Evolutionary conservation across 2,329 filamentous ascomycete species (phyloP).

Genomic region (Ceratocystis alfenasii): DNA sequence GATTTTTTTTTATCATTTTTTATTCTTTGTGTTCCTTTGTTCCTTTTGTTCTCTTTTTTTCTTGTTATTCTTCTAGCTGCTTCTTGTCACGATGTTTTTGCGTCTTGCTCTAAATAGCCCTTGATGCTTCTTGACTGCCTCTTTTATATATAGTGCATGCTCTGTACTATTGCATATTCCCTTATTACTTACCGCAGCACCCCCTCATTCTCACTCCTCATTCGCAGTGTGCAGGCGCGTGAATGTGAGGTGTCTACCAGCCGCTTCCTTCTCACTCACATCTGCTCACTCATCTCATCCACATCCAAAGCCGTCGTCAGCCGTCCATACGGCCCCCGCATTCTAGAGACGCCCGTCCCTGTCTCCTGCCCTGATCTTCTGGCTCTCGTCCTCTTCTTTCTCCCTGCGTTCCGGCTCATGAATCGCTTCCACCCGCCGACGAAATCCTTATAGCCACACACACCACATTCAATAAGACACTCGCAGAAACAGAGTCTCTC

Average conservation of each 20-base stretch:
- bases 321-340: neutral
- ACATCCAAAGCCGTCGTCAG: neutral
- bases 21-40: slow-evolving; percentile 7
- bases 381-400: neutral
- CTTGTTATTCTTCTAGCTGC: slow-evolving; percentile 2
- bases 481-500: neutral
- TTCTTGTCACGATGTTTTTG: slow-evolving; percentile 10
- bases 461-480: neutral
- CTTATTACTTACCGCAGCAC: no score
- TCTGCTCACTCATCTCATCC: neutral
- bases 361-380: neutral
- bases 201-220: slow-evolving; percentile 4
- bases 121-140: neutral
- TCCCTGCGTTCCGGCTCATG: slow-evolving; percentile 1
- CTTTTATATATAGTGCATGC: neutral
- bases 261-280: neutral
- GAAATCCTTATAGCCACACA: neutral
- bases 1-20: slow-evolving; percentile 4
- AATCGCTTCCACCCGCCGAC: neutral
- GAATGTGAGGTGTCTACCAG: neutral
- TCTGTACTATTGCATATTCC: neutral
- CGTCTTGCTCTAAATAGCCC: neutral
- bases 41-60: neutral
- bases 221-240: neutral
- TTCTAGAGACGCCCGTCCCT: neutral